Conservation (phyloP, 2,329 filamentous ascomycete species). For the Cercospora sp. region DNA sequence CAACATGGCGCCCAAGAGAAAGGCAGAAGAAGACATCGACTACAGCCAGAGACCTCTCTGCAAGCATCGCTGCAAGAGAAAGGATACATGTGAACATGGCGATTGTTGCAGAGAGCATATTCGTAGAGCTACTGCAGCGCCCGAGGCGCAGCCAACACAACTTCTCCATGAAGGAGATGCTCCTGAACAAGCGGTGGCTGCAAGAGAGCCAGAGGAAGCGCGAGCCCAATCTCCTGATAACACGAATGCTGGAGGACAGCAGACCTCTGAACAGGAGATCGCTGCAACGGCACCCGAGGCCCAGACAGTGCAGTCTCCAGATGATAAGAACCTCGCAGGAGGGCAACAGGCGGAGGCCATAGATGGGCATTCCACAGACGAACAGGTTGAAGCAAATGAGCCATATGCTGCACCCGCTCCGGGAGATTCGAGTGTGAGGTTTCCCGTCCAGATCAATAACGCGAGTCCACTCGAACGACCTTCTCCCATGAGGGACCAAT, state of each 20-base stretch:
- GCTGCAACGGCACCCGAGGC: not conserved
- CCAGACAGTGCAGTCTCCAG: not conserved
- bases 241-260: not conserved
- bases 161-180: not conserved
- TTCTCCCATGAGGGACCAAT: not conserved
- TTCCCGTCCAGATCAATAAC: not conserved
- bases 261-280: not conserved
- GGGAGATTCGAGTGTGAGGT: no score
- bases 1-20: not conserved
- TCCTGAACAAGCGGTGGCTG: not conserved
- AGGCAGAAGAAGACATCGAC: not conserved
- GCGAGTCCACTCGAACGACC: not conserved
- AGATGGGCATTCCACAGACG: no score
- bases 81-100: not conserved
- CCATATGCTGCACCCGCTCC: not conserved
- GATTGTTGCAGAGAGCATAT: not conserved
- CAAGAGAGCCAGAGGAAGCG: not conserved
- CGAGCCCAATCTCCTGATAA: not conserved
- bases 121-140: not conserved
- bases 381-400: no score
- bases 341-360: no score
- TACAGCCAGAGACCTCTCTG: not conserved
- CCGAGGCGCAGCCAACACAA: not conserved
- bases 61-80: not conserved
- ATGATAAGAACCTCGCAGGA: not conserved